A percentile compares a stretch with the other conserved stretches of the same genome.
These are phyloP conservation scores for Phytophthora citrophthora DNA, from an alignment of 352 stramenopile genomes.

Conservation along the genomic window DNA sequence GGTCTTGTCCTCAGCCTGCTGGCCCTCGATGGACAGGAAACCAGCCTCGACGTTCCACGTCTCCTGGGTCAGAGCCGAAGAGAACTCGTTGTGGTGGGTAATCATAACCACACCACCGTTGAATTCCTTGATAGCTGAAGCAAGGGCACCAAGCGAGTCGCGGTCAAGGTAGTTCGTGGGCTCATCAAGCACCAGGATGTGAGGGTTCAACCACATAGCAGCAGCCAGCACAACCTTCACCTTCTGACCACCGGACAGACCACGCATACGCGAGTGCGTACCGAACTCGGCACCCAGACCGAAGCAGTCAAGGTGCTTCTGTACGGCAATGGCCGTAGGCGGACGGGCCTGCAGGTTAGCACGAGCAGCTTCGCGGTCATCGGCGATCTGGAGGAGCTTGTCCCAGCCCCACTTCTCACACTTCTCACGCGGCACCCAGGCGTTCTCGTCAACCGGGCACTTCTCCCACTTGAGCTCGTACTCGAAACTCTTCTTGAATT, in stretches of 20 bases:
- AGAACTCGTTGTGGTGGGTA: slow-evolving; percentile 98
- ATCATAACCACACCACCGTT: slow-evolving; percentile 98
- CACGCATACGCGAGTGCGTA: slow-evolving; percentile 98
- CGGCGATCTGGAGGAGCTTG: slow-evolving; percentile 96
- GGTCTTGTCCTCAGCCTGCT: slow-evolving; percentile 86
- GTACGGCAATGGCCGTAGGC: slow-evolving; percentile 95
- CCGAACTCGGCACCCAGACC: slow-evolving; percentile 96
- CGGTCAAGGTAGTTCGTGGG: slow-evolving; percentile 97
- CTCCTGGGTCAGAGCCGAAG: slow-evolving; percentile 93
- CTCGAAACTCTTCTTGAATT: slow-evolving; percentile 95
- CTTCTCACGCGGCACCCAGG: slow-evolving; percentile 94
- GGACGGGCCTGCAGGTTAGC: slow-evolving; percentile 94
- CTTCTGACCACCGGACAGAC: slow-evolving; percentile 98
- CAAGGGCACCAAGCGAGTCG: slow-evolving; percentile 96
- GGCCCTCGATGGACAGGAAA: slow-evolving; percentile 86
- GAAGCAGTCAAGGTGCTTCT: slow-evolving; percentile 98
- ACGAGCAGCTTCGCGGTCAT: slow-evolving; percentile 94
- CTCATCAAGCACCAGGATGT: slow-evolving; percentile 96
- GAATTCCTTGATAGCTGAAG: slow-evolving; percentile 96
- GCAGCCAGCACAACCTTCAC: slow-evolving; percentile 98
- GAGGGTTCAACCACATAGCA: slow-evolving; percentile 96
- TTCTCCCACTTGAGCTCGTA: slow-evolving; percentile 98
- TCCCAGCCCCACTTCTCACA: slow-evolving; percentile 98
- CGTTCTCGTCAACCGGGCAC: slow-evolving; percentile 94
- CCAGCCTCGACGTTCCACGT: slow-evolving; percentile 95